Evolutionary conservation across 2,329 filamentous ascomycete species (phyloP).

Genomic region (Exophiala calicioides): DNA sequence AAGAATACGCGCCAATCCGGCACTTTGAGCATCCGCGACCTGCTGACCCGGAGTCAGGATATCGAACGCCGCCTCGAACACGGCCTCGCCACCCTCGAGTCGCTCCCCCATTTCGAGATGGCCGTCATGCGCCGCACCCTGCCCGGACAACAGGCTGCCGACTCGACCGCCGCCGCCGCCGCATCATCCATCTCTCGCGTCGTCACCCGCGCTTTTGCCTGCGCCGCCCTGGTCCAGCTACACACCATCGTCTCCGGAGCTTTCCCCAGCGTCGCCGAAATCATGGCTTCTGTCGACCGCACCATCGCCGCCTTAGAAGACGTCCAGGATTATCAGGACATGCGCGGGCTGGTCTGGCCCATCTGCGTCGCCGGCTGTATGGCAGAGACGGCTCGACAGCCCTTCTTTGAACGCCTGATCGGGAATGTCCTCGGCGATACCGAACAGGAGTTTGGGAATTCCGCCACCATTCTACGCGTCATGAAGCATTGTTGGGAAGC

Average conservation of each 20-base stretch:
- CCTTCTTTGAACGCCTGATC: slow-evolving; percentile 10
- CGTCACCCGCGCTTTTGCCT: slow-evolving; percentile 15
- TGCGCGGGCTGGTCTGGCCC: slow-evolving; percentile 24
- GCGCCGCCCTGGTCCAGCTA: slow-evolving; percentile 12
- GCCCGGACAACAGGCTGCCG: neutral
- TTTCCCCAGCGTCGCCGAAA: no score
- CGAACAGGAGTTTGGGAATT: slow-evolving; percentile 6
- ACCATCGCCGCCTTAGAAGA: slow-evolving; percentile 3
- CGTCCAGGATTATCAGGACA: slow-evolving; percentile 3
- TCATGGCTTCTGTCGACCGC: neutral
- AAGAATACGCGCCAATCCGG: slow-evolving; percentile 2
- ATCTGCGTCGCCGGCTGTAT: slow-evolving; percentile 26
- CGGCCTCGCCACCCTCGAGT: slow-evolving; percentile 1
- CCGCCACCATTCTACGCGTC: neutral
- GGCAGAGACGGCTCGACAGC: slow-evolving; percentile 17
- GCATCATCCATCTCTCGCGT: neutral
- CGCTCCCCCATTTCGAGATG: neutral
- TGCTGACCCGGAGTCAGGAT: neutral
- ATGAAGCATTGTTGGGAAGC: slow-evolving; percentile 2
- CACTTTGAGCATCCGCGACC: slow-evolving; percentile 1
- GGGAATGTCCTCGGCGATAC: slow-evolving; percentile 1
- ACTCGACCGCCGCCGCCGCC: no score
- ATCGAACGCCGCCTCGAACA: slow-evolving; percentile 1
- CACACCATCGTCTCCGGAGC: slow-evolving; percentile 11
- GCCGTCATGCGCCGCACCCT: neutral